A percentile compares a stretch with the other conserved stretches of the same genome.
Conservation (phyloP, 306 rosid genomes). For the Dryas drummondii region DNA sequence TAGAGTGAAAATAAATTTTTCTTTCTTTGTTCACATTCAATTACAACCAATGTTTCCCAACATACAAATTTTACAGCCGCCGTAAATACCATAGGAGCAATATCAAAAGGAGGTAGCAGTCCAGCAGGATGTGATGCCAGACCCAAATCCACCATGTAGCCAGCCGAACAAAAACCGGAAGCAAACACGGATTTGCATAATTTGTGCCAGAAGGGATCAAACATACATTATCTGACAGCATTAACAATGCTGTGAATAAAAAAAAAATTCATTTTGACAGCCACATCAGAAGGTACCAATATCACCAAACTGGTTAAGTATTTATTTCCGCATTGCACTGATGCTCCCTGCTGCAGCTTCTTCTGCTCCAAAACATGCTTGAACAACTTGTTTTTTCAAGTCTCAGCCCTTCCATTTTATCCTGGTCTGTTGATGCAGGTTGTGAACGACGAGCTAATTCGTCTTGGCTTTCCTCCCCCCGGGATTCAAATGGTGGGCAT, state of each 20-base stretch:
- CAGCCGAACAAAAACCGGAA: constrained; percentile 42
- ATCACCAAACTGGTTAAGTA: constrained; percentile 43
- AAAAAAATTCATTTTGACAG: constrained; percentile 26
- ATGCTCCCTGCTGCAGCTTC: constrained; percentile 97
- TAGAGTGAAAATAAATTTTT: not conserved
- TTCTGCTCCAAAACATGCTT: constrained; percentile 88
- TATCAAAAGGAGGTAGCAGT: not conserved
- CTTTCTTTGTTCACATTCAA: constrained; percentile 34
- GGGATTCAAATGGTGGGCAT: constrained; percentile 73
- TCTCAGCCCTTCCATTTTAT: constrained; percentile 74
- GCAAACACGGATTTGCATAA: constrained; percentile 30
- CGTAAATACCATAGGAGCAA: constrained; percentile 24
- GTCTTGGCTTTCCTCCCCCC: constrained; percentile 54
- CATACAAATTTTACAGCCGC: constrained; percentile 29
- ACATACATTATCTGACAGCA: constrained; percentile 15
- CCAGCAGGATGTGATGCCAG: not conserved
- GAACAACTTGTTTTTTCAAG: constrained; percentile 76
- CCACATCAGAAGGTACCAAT: constrained; percentile 11
- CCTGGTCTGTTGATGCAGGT: constrained; percentile 45
- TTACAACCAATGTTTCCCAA: constrained; percentile 23
- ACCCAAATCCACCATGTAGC: constrained; percentile 38
- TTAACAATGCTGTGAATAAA: constrained; percentile 2
- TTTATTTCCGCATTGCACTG: constrained; percentile 96
- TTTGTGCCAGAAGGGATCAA: constrained; percentile 20
- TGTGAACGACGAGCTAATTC: constrained; percentile 53